Evolutionary conservation across 2,329 filamentous ascomycete species (phyloP), one percentile per base, ranked within the genome.

Genomic region (Penicillium paneum): DNA sequence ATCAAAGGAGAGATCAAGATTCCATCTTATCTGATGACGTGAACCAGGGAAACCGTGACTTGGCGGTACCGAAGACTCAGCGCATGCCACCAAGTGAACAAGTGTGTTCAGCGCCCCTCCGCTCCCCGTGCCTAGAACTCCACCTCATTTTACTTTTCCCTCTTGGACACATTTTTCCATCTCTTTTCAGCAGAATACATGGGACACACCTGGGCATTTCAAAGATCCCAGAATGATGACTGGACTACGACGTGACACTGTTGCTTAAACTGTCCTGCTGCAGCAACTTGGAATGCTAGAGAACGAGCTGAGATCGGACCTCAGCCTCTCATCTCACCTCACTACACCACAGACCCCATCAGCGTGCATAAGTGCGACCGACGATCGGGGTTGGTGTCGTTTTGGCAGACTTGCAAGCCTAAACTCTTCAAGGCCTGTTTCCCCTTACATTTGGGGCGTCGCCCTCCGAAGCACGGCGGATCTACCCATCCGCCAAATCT

Each of bases 311-410:
- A 59, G 55, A 52, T 58, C 46, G 34, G 52, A 56, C 45, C 53
- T 54, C 53, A 53, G 48, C 40, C 55, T 59, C 34, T 32, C 55
- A 45, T 32, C 54, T 49, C 41, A 19, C 44, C 29, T 32, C 42
- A 52, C 52, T 44, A 47, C 56, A 57, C 58, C 54, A 52, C 55
- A 57, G 60, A 59, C 62, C 61, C 64, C 64, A 56, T 67, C 63
- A 57, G 59, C 63, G 54, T 69, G 68, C 68, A 70, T 70, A 66
- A 68, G 68, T 64, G 63, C 62, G 62, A 62, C 63, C 64, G 66
- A 63, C 61, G 64, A 67, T 69, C 67, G 57, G 58, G 54, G 59
- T 59, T 43, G 55, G 57, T 56, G 58, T 56, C 42, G 43, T 49
- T 43, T 52, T 32, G 21, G 17, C 24, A 31, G 32, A 26, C 40